Evolutionary conservation across 73 alveolate genomes (phyloP).

Genomic region (Symbiodinium pilosum): DNA sequence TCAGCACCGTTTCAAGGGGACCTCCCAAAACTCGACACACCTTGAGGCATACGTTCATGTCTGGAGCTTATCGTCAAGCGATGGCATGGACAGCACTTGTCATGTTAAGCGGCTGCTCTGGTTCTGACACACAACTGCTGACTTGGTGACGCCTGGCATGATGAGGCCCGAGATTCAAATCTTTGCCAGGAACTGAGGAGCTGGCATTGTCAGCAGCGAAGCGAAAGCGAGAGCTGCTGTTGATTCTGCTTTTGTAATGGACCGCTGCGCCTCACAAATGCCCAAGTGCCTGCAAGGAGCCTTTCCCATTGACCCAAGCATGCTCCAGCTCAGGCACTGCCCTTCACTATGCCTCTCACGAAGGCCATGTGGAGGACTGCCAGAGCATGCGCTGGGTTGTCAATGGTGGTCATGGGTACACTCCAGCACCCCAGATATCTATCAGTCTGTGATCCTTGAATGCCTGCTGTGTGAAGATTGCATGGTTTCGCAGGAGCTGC

Average conservation of each 20-base stretch:
- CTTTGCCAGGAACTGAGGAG: background rate
- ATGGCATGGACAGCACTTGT: too few relatives aligned
- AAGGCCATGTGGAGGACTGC: conserved; percentile 63
- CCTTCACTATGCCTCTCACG: conserved; percentile 49
- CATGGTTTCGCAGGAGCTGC: background rate
- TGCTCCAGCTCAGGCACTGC: conserved; percentile 36
- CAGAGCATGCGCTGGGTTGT: too few relatives aligned
- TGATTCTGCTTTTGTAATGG: too few relatives aligned
- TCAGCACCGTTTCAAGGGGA: background rate
- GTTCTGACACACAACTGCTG: too few relatives aligned
- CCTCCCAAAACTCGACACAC: too few relatives aligned
- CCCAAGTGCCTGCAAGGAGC: too few relatives aligned
- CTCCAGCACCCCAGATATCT: background rate
- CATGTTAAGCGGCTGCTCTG: too few relatives aligned
- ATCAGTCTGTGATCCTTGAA: background rate
- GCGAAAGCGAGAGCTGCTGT: too few relatives aligned
- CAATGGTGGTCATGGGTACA: background rate
- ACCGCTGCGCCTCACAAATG: too few relatives aligned
- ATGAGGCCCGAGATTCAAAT: background rate
- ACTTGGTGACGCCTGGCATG: too few relatives aligned
- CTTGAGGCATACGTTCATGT: conserved; percentile 36
- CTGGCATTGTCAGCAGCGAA: too few relatives aligned
- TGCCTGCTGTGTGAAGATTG: background rate
- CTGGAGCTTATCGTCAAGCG: conserved; percentile 20
- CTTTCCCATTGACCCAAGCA: too few relatives aligned